These are phyloP conservation scores for Triticum urartu DNA, from an alignment of 176 grass and related monocot species.

Conservation along the genomic window DNA sequence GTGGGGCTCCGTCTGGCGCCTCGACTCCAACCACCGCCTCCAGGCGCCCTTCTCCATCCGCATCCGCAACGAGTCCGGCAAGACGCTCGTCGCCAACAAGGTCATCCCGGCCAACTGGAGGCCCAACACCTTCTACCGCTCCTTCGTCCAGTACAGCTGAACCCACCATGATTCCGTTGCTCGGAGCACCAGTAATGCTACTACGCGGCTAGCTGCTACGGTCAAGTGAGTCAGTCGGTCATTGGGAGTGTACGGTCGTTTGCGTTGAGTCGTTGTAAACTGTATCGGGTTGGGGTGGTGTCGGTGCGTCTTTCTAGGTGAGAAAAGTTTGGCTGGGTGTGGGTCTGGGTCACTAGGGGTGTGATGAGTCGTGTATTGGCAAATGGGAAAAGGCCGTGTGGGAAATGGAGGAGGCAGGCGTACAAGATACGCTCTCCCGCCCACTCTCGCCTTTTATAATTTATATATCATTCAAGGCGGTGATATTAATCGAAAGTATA, in stretches of 20 bases:
- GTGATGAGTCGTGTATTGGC: conserved; percentile 7
- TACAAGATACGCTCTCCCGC: conserved; percentile 62
- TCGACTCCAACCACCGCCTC: conserved; percentile 63
- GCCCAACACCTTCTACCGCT: conserved; percentile 72
- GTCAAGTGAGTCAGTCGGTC: neutral
- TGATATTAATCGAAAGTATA: conserved; percentile 50
- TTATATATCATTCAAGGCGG: conserved; percentile 22
- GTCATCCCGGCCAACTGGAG: conserved; percentile 82
- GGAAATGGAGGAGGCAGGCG: conserved; percentile 70
- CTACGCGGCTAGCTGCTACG: neutral
- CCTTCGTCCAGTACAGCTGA: conserved; percentile 80
- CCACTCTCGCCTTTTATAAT: conserved; percentile 41
- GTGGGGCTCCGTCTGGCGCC: conserved; percentile 67
- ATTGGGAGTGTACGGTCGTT: neutral
- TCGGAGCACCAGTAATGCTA: neutral
- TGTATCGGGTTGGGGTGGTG: neutral
- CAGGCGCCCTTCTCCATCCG: conserved; percentile 73
- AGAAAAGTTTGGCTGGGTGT: neutral
- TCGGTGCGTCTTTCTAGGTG: conserved; percentile 33
- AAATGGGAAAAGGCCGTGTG: conserved; percentile 23
- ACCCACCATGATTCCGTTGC: neutral
- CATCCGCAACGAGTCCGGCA: conserved; percentile 76
- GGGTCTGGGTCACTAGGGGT: neutral
- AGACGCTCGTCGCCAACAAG: conserved; percentile 53
- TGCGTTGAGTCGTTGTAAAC: neutral